phyloP scores from a whole-genome alignment of 352 stramenopile genomes.

The Phytopythium delawarense region DNA sequence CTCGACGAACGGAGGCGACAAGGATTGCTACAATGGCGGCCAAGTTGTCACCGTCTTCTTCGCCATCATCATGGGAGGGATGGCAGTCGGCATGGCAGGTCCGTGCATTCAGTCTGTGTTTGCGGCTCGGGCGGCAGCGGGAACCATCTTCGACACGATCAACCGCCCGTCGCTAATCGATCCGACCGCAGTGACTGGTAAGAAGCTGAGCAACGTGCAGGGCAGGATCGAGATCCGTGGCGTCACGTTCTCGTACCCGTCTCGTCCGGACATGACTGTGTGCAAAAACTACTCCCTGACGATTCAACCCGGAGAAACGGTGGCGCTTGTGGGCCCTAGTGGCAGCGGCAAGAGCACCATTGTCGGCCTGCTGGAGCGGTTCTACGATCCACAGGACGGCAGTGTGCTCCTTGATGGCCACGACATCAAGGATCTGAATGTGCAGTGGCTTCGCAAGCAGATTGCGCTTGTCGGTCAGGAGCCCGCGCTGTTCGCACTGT shows the following conservation, averaged over 20 bases:
- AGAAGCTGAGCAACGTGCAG: conserved; percentile 18
- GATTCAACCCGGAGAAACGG: conserved; percentile 40
- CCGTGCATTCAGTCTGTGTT: conserved; percentile 35
- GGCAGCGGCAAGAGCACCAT: conserved; percentile 60
- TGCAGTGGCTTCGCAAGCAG: conserved; percentile 53
- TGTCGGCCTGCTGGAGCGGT: conserved; percentile 49
- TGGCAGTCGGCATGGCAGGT: conserved; percentile 36
- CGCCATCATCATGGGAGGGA: conserved; percentile 31
- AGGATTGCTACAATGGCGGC: conserved; percentile 37
- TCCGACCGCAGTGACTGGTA: conserved; percentile 20
- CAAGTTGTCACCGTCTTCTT: conserved; percentile 47
- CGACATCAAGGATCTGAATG: conserved; percentile 66
- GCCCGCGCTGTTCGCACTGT: conserved; percentile 55
- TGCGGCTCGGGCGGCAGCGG: conserved; percentile 28
- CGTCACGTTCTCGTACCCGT: conserved; percentile 59
- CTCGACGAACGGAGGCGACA: conserved; percentile 13
- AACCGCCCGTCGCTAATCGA: conserved; percentile 46
- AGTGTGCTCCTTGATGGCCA: conserved; percentile 39
- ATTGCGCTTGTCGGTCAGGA: conserved; percentile 92
- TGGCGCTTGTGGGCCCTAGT: conserved; percentile 46
- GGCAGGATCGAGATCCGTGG: conserved; percentile 79
- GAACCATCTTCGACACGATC: conserved; percentile 48
- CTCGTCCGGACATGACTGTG: conserved; percentile 32
- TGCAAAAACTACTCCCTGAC: conserved; percentile 35
- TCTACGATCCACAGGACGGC: conserved; percentile 44